Evolutionary conservation across 78 protist species (phyloP).

Genomic region (Chrysochromulina tobinii): DNA sequence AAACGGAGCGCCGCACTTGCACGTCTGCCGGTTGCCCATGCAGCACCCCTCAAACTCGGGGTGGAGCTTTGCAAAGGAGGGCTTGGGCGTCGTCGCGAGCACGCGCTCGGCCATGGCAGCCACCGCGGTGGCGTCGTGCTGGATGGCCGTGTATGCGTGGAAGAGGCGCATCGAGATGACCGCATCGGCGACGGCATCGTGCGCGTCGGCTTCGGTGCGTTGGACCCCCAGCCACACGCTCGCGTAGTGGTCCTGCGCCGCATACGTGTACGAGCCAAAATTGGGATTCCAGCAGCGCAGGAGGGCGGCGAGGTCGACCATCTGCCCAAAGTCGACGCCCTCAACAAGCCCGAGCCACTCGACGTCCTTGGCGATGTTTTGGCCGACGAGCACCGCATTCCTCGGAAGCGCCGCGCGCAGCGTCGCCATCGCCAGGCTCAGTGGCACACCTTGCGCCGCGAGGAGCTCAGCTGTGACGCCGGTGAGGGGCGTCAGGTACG

Average conservation of each 20-base stretch:
- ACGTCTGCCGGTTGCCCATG: constrained; percentile 20
- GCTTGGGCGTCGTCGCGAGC: neutral
- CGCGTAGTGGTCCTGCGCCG: constrained; percentile 17
- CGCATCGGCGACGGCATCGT: constrained; percentile 42
- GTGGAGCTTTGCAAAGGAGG: constrained; percentile 23
- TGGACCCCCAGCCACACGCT: neutral
- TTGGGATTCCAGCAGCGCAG: neutral
- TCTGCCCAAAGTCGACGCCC: neutral
- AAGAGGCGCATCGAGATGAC: neutral
- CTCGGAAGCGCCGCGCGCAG: constrained; percentile 9
- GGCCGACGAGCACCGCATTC: constrained; percentile 36
- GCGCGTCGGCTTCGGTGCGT: neutral
- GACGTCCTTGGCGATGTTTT: constrained; percentile 35
- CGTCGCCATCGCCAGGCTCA: constrained; percentile 6
- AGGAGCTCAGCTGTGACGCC: constrained; percentile 6
- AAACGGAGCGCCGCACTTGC: neutral
- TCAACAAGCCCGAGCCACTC: constrained; percentile 23
- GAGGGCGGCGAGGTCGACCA: constrained; percentile 25
- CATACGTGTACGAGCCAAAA: neutral
- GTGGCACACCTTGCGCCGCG: neutral
- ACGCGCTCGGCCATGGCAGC: neutral
- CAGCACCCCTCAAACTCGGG: constrained; percentile 31
- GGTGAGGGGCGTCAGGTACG: constrained; percentile 40
- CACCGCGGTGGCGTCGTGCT: neutral
- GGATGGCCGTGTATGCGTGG: neutral